Percentiles rank a stretch among this genome's conserved stretches.
Evolutionary conservation across 352 stramenopile species (phyloP).

Genomic region (Phytophthora ohioensis): DNA sequence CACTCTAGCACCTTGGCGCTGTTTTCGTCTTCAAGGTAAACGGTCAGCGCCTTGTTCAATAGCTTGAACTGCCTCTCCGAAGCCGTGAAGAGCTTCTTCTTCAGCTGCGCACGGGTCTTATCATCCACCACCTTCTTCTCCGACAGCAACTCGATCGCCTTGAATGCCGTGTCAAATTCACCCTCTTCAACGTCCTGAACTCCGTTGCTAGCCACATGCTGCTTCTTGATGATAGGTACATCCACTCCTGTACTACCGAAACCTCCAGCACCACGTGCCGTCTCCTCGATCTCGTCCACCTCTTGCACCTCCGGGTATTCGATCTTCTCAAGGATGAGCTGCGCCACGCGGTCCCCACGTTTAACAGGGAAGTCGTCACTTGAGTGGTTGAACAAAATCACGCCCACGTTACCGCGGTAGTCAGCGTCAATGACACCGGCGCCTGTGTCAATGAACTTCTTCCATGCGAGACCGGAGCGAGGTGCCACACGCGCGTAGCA

Average conservation of each 20-base stretch:
- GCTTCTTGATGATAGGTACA: constrained; percentile 61
- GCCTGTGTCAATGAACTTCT: constrained; percentile 98
- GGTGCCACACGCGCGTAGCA: constrained; percentile 96
- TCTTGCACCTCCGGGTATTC: constrained; percentile 91
- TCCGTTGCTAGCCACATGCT: constrained; percentile 30
- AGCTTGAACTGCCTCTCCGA: constrained; percentile 65
- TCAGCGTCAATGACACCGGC: constrained; percentile 98
- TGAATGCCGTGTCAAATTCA: constrained; percentile 41
- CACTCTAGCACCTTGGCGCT: constrained; percentile 69
- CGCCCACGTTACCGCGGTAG: constrained; percentile 97
- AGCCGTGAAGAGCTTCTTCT: constrained; percentile 64
- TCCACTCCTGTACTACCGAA: constrained; percentile 96
- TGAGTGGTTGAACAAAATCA: constrained; percentile 99
- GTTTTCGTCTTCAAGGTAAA: constrained; percentile 53
- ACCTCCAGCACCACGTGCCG: constrained; percentile 92
- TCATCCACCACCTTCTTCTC: constrained; percentile 57
- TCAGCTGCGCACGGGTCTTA: constrained; percentile 57
- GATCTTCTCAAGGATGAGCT: constrained; percentile 98
- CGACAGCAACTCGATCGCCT: constrained; percentile 61
- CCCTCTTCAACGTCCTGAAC: constrained; percentile 10
- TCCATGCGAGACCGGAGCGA: constrained; percentile 95
- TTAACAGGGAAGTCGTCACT: constrained; percentile 95
- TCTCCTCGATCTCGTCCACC: constrained; percentile 96
- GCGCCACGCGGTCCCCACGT: constrained; percentile 96
- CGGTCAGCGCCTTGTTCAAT: constrained; percentile 56